phyloP scores from a whole-genome alignment of 2,329 filamentous ascomycete genomes.

The Nothomitra cinnamomea region DNA sequence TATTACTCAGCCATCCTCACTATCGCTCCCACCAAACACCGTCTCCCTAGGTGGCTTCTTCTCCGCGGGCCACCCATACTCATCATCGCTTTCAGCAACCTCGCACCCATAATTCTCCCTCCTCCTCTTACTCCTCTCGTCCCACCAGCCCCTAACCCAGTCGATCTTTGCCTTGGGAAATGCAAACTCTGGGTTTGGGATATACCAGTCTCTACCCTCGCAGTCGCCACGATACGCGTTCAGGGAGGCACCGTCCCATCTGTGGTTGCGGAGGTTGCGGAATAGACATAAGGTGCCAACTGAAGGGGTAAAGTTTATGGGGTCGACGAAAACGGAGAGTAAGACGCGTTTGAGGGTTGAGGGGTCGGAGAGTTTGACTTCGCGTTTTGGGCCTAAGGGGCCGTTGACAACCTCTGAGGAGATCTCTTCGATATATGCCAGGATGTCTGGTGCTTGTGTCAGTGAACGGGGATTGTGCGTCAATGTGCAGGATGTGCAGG shows the following conservation, averaged over 20 bases:
- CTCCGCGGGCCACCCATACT: not conserved
- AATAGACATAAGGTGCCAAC: conserved; percentile 11
- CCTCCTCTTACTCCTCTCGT: not conserved
- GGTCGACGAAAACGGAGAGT: conserved; percentile 9
- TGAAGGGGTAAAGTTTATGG: conserved; percentile 8
- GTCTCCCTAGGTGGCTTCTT: not conserved
- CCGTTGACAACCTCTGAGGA: conserved; percentile 7
- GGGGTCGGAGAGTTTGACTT: conserved; percentile 10
- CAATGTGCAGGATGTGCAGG: not conserved
- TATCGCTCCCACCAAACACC: not conserved
- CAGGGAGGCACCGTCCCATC: conserved; percentile 9
- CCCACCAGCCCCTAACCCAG: not conserved
- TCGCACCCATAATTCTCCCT: not conserved
- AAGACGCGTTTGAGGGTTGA: conserved; percentile 10
- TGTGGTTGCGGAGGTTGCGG: conserved; percentile 10
- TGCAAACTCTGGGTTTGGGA: conserved; percentile 6
- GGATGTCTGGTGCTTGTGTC: conserved; percentile 8
- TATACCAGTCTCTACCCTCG: conserved; percentile 10
- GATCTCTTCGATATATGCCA: conserved; percentile 9
- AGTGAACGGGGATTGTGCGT: not conserved
- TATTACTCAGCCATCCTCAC: not conserved
- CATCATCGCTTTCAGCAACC: not conserved
- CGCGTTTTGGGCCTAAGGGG: conserved; percentile 9
- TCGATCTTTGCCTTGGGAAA: not conserved
- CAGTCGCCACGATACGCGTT: conserved; percentile 11